phyloP scores from a whole-genome alignment of 1,284 basidiomycete species.

The Rhodotorula sp. region DNA sequence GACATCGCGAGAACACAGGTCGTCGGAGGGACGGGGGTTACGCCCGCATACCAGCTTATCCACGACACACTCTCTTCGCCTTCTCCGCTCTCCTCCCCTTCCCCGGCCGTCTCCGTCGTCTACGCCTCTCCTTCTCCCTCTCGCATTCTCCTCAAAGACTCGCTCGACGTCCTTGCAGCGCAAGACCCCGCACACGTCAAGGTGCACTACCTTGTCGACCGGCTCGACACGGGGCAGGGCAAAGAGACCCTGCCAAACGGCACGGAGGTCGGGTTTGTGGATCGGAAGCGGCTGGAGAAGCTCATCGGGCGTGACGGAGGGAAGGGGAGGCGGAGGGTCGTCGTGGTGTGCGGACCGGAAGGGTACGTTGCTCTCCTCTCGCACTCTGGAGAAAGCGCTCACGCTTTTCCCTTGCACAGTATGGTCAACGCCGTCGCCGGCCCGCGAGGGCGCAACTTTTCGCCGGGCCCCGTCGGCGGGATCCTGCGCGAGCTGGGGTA shows the following conservation, averaged over 20 bases:
- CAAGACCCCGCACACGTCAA: slow-evolving; percentile 61
- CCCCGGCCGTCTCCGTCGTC: slow-evolving; percentile 60
- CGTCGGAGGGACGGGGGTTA: slow-evolving; percentile 78
- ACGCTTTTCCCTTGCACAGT: slow-evolving; percentile 51
- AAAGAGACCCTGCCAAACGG: slow-evolving; percentile 21
- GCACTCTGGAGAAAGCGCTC: slow-evolving; percentile 4
- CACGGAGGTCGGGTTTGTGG: slow-evolving; percentile 61
- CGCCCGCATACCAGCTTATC: slow-evolving; percentile 67
- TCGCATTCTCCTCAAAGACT: slow-evolving; percentile 65
- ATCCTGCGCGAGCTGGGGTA: slow-evolving; percentile 67
- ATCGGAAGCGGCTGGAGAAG: slow-evolving; percentile 56
- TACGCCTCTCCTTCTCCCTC: slow-evolving; percentile 64
- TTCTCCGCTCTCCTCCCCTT: slow-evolving; percentile 19
- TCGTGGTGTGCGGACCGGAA: slow-evolving; percentile 70
- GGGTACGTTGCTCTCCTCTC: slow-evolving; percentile 50
- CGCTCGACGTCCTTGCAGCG: slow-evolving; percentile 59
- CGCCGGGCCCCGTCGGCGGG: slow-evolving; percentile 70
- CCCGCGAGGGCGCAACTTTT: slow-evolving; percentile 70
- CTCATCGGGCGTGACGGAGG: slow-evolving; percentile 50
- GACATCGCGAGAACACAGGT: slow-evolving; percentile 57
- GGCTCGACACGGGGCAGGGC: slow-evolving; percentile 45
- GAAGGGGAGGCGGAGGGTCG: slow-evolving; percentile 9
- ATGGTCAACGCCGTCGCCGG: slow-evolving; percentile 74
- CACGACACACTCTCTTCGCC: slow-evolving; percentile 33
- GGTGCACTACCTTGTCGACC: slow-evolving; percentile 66